Evolutionary conservation across 768 basidiomycete species (phyloP).

Genomic region (Neoboletus subvelutipes): DNA sequence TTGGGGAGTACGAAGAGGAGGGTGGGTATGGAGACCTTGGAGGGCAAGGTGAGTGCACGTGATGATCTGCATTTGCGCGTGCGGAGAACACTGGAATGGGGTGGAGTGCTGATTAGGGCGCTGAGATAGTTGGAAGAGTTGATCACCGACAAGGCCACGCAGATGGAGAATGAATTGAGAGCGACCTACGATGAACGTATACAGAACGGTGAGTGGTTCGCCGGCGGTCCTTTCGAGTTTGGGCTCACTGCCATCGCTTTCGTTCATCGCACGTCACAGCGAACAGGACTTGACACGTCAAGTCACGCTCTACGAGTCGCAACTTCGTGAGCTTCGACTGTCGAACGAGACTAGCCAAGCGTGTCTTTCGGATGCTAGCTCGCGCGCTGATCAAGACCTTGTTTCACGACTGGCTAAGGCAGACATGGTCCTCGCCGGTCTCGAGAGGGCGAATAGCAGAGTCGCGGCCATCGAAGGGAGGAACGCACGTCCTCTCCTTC

Average conservation of each 20-base stretch:
- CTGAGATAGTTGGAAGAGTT: conserved; percentile 88
- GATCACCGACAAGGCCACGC: conserved; percentile 82
- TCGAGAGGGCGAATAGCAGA: conserved; percentile 92
- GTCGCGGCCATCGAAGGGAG: conserved; percentile 90
- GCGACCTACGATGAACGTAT: conserved; percentile 96
- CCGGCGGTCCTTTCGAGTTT: neutral
- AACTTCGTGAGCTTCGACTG: conserved; percentile 84
- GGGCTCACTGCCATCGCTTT: neutral
- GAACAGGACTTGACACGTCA: conserved; percentile 95
- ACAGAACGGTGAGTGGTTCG: conserved; percentile 71
- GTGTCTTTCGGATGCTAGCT: conserved; percentile 85
- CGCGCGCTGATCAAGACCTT: conserved; percentile 93
- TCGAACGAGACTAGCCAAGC: conserved; percentile 94
- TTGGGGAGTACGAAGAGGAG: conserved; percentile 74
- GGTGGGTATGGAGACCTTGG: conserved; percentile 76
- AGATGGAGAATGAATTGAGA: conserved; percentile 95
- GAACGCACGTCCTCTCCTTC: conserved; percentile 56
- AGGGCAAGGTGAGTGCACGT: conserved; percentile 63
- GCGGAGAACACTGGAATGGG: neutral
- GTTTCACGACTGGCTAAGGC: conserved; percentile 87
- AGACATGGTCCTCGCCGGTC: conserved; percentile 92
- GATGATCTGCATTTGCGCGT: neutral
- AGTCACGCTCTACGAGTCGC: conserved; percentile 80
- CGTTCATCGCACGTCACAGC: conserved; percentile 38
- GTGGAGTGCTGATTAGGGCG: neutral